Percentiles rank a stretch among this genome's conserved stretches.
phyloP scores from a whole-genome alignment of 169 alveolate species.

The Theileria sp. region DNA sequence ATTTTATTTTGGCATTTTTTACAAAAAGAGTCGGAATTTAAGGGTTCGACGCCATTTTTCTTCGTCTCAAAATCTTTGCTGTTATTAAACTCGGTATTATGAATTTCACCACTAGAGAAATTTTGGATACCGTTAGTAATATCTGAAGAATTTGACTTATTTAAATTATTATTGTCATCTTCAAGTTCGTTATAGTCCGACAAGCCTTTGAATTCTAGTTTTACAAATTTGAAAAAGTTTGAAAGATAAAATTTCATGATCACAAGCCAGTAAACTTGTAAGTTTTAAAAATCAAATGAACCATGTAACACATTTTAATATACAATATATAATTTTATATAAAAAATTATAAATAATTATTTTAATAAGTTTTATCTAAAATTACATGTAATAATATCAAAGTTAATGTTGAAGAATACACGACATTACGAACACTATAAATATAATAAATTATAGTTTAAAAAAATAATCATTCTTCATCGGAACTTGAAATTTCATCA shows the following conservation, averaged over 20 bases:
- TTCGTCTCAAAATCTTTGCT: not conserved
- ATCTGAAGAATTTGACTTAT: not conserved
- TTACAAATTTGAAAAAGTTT: not conserved
- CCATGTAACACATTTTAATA: not conserved
- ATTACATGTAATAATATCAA: not conserved
- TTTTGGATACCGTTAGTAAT: not conserved
- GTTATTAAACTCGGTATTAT: not conserved
- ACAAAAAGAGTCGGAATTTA: not conserved
- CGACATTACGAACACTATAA: not conserved
- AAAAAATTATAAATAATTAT: not conserved
- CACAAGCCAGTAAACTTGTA: not conserved
- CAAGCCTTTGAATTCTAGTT: not conserved
- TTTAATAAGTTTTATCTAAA: not conserved
- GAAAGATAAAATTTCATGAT: not conserved
- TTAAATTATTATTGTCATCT: not conserved
- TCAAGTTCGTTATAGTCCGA: not conserved
- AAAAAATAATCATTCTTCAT: constrained; percentile 36
- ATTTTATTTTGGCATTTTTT: not conserved
- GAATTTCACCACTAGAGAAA: not conserved
- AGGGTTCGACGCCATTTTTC: not conserved
- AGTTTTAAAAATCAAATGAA: too few species aligned
- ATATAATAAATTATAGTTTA: too few species aligned
- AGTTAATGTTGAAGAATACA: not conserved
- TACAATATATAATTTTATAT: not conserved
- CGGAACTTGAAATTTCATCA: constrained; percentile 28